Evolutionary conservation across 148 eudicot species (phyloP).

Genomic region (Simmondsia chinensis): DNA sequence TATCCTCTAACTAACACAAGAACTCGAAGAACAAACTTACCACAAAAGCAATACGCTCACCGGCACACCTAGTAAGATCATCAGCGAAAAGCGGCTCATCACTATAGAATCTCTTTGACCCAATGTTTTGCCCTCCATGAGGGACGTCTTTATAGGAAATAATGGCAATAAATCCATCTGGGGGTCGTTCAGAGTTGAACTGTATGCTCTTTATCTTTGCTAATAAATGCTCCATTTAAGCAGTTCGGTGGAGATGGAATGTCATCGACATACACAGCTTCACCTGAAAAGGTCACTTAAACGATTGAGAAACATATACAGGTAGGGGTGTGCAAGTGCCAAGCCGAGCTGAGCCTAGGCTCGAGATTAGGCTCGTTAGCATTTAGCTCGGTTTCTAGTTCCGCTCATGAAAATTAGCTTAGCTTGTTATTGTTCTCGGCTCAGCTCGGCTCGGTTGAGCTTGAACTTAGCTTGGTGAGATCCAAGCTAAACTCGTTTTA

Average conservation of each 20-base stretch:
- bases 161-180: conserved; percentile 25
- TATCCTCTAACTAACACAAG: not conserved
- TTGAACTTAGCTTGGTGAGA: too few species aligned
- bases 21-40: conserved; percentile 21
- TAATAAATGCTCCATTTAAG: conserved; percentile 51
- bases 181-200: conserved; percentile 19
- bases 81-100: conserved; percentile 56
- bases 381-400: too few species aligned
- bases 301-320: too few species aligned
- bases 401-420: too few species aligned
- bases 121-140: conserved; percentile 41
- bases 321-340: too few species aligned
- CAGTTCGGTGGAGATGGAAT: too few species aligned
- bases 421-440: too few species aligned
- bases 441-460: too few species aligned
- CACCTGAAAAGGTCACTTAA: conserved; percentile 30
- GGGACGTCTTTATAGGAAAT: conserved; percentile 50
- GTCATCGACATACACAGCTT: too few species aligned
- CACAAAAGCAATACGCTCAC: conserved; percentile 57
- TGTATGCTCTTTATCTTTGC: conserved; percentile 40
- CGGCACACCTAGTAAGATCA: conserved; percentile 39
- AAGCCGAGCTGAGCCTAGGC: too few species aligned
- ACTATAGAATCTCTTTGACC: conserved; percentile 25
- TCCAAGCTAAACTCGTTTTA: too few species aligned
- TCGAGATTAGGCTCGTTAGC: too few species aligned